phyloP scores from a whole-genome alignment of 2,329 filamentous ascomycete genomes.

The Botrytis deweyae region DNA sequence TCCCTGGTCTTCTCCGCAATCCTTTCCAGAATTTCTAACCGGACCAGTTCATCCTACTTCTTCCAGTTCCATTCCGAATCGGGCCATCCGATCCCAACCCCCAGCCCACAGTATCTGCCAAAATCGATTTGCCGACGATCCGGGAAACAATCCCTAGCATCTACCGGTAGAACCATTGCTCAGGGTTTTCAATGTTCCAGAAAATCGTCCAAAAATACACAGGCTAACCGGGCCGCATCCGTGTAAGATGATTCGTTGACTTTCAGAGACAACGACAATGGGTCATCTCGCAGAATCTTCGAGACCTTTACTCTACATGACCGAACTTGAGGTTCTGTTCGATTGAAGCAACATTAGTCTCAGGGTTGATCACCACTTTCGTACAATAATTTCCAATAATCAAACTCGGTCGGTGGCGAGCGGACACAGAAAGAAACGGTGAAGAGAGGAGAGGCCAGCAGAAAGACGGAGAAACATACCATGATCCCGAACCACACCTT shows the following conservation, averaged over 20 bases:
- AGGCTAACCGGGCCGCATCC: conserved; percentile 35
- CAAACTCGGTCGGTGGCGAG: neutral
- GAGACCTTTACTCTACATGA: conserved; percentile 24
- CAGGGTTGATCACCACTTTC: neutral
- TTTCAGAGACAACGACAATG: conserved; percentile 12
- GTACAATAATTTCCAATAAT: neutral
- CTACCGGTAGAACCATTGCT: neutral
- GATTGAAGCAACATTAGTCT: conserved; percentile 25
- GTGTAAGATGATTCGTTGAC: conserved; percentile 30
- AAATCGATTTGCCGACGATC: conserved; percentile 9
- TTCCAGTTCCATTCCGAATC: neutral
- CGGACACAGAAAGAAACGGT: neutral
- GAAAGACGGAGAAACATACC: conserved; percentile 28
- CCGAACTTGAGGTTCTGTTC: conserved; percentile 31
- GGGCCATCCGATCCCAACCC: conserved; percentile 5
- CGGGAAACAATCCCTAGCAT: conserved; percentile 3
- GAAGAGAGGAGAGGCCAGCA: neutral
- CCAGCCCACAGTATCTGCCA: conserved; percentile 11
- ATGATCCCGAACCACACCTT: conserved; percentile 31
- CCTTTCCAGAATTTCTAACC: neutral
- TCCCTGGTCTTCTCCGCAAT: neutral
- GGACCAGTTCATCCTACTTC: neutral
- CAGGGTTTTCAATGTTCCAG: conserved; percentile 29
- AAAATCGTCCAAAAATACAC: conserved; percentile 38
- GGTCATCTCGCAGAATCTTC: conserved; percentile 21